Evolutionary conservation across 208 protist genomes (phyloP).

Genomic region (Crithidia acanthocephali): DNA sequence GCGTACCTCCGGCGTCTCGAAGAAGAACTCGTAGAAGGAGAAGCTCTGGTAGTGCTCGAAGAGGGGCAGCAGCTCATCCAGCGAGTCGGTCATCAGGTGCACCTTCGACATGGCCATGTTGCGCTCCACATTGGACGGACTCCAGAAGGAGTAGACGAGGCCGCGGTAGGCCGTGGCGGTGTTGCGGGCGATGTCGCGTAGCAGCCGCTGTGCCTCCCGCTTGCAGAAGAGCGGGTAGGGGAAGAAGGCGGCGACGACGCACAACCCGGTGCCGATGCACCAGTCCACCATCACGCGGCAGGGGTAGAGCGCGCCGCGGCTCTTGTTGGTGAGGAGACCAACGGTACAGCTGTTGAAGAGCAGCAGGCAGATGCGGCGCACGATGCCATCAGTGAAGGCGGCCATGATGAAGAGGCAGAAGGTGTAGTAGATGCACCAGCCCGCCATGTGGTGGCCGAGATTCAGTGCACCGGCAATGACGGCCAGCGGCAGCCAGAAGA

Average conservation of each 20-base stretch:
- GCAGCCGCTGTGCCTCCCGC: conserved; percentile 49
- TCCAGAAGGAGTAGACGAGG: conserved; percentile 88
- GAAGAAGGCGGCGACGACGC: conserved; percentile 69
- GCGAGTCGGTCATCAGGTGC: conserved; percentile 61
- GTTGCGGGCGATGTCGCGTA: conserved; percentile 61
- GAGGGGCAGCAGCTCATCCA: conserved; percentile 61
- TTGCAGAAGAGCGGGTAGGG: conserved; percentile 86
- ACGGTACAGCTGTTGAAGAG: conserved; percentile 89
- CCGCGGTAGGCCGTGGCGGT: conserved; percentile 73
- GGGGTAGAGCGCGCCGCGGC: conserved; percentile 44
- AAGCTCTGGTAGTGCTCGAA: conserved; percentile 73
- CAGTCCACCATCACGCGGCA: conserved; percentile 88
- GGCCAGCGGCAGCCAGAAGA: conserved; percentile 79
- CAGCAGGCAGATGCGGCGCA: conserved; percentile 82
- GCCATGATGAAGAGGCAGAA: conserved; percentile 82
- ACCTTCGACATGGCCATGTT: conserved; percentile 90
- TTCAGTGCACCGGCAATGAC: conserved; percentile 65
- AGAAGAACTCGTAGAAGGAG: conserved; percentile 85
- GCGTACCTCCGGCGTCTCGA: conserved; percentile 69
- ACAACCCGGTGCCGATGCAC: conserved; percentile 81
- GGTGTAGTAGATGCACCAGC: conserved; percentile 83
- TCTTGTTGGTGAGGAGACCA: conserved; percentile 53
- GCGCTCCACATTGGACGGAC: conserved; percentile 77
- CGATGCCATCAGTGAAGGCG: conserved; percentile 70
- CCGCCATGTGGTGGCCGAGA: conserved; percentile 63